Base-by-base conservation (phyloP, 179 eudicot species). In the Camellia oleifera region DNA sequence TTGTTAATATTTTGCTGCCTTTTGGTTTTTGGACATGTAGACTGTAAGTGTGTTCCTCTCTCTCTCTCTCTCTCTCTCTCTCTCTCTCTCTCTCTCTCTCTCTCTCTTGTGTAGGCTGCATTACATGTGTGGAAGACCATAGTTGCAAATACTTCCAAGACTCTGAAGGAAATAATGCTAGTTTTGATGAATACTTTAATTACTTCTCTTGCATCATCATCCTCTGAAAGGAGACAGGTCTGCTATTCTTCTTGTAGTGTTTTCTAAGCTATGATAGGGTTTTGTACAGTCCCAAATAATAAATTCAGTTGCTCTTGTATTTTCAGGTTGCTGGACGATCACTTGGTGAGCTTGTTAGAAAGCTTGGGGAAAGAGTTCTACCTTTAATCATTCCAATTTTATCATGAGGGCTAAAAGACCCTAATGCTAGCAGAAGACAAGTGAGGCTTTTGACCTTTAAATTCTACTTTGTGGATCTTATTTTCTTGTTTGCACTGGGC, bases 71-170 rank as follows among this genome's bases (percentile, higher is more conserved):
- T 20, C 23, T 20, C 23, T 20, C 45, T 48, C 56, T 81, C 63
- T 48, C 71, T 53, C 65, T 70, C 23, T 20, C 23, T 20, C 23
- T 20, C 23, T 20, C 23, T 20, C 23, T 20, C 23, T 20, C 23
- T 20, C 23, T 20, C 65, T 48, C 57, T 66, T 67, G 77, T 52
- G 56, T 85, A 96, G 99, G 97, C 98, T 83, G 99, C 99, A 32
- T 87, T 96, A 81, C 99, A 96, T 85, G 99, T 96, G 73, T 96
- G 99, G 99, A 96, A 96, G 88, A 96, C 98, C 48, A 91, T 94
- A 15, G 99, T 94, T 63, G 99, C 82, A 83, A 94, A 96, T 88
- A 96, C 99, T 63, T 97, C 99, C 5, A 94, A 91, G 88, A 96
- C 99, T 15, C 88, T 96, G 54, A 94, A 91, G 90, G 99, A 96